Evolutionary conservation across 116 monocot genomes (phyloP).

Genomic region (Cymodocea nodosa): DNA sequence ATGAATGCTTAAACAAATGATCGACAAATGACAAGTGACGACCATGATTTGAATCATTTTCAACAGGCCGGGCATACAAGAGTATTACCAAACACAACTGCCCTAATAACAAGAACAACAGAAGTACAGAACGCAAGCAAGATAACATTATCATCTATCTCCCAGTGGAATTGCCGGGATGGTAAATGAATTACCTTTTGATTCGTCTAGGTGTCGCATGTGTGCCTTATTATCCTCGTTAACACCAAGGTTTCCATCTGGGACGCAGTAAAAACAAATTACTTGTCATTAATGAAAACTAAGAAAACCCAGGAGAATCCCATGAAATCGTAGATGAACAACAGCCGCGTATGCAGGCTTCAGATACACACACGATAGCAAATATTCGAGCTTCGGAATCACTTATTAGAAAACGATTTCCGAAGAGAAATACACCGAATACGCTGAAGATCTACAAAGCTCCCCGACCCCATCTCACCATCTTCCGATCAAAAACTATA

Average conservation of each 20-base stretch:
- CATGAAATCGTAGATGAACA: neutral
- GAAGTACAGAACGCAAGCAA: neutral
- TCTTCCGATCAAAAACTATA: neutral
- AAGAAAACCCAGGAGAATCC: neutral
- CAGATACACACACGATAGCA: no score
- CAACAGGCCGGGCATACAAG: no score
- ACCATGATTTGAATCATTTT: no score
- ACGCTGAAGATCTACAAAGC: neutral
- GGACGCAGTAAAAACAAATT: neutral
- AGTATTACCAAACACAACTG: no score
- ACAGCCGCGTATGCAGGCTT: no score
- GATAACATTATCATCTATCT: neutral
- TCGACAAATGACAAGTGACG: no score
- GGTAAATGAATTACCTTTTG: conserved; percentile 10
- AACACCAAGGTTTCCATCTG: conserved; percentile 10
- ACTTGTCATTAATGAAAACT: neutral
- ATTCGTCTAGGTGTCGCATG: conserved; percentile 7
- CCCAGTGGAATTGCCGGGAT: neutral
- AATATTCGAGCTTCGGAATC: no score
- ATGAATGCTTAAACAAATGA: no score
- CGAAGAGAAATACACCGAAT: neutral
- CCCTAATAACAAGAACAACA: neutral
- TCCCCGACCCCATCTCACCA: neutral
- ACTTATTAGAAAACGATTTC: neutral
- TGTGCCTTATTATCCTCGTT: conserved; percentile 12